Evolutionary conservation across 2,329 filamentous ascomycete species (phyloP).

Genomic region (Ophiosphaerella herpotricha): DNA sequence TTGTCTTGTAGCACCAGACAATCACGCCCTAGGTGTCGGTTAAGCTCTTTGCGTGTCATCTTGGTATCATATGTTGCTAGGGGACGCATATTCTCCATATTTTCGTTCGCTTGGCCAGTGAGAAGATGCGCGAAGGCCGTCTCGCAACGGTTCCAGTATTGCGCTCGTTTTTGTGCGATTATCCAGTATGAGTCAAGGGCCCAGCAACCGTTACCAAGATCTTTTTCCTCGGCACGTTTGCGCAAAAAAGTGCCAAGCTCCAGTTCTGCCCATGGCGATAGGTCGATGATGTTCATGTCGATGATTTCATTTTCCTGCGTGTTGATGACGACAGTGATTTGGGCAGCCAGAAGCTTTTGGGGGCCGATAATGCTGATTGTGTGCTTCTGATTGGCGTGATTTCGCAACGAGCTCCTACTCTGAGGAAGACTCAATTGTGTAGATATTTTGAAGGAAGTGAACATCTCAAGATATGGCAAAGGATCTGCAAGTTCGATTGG

Average conservation of each 20-base stretch:
- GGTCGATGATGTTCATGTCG: slow-evolving; percentile 57
- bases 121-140: slow-evolving; percentile 49
- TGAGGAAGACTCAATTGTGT: slow-evolving; percentile 53
- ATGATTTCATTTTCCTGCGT: slow-evolving; percentile 53
- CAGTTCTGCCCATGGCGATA: slow-evolving; percentile 62
- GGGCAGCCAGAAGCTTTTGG: slow-evolving; percentile 62
- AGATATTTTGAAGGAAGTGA: slow-evolving; percentile 68
- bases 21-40: slow-evolving; percentile 49
- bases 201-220: slow-evolving; percentile 67
- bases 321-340: slow-evolving; percentile 61
- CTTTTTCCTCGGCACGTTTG: slow-evolving; percentile 48
- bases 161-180: slow-evolving; percentile 62
- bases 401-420: slow-evolving; percentile 15
- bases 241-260: slow-evolving; percentile 64
- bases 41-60: slow-evolving; percentile 53
- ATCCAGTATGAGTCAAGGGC: slow-evolving; percentile 72
- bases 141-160: slow-evolving; percentile 65
- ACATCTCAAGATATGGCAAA: slow-evolving; percentile 70
- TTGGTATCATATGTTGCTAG: slow-evolving; percentile 12
- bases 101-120: slow-evolving; percentile 12
- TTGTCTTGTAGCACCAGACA: slow-evolving; percentile 38
- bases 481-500: slow-evolving; percentile 67
- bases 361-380: slow-evolving; percentile 58
- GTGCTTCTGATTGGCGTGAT: slow-evolving; percentile 47
- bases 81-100: slow-evolving; percentile 24